A percentile compares a stretch with the other conserved stretches of the same genome.
phyloP scores from a whole-genome alignment of 148 eudicot species.

The Silene uniflora region DNA sequence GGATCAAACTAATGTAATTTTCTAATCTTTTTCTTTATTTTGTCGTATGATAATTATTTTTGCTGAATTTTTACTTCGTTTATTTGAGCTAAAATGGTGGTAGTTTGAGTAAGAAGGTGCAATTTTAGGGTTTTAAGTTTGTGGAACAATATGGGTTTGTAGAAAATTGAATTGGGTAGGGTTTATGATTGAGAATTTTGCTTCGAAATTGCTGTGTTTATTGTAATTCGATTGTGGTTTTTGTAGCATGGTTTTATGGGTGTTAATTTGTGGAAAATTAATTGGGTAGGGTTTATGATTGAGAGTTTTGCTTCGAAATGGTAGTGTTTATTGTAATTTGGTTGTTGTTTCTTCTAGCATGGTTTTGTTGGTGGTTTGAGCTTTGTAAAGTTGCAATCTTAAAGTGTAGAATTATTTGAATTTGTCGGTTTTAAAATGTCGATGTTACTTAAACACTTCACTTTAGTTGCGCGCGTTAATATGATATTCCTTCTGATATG shows the following conservation, averaged over 20 bases:
- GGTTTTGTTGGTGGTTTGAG: background rate
- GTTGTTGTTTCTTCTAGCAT: background rate
- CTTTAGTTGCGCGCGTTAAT: too few species aligned
- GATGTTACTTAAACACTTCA: too few species aligned
- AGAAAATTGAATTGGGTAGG: background rate
- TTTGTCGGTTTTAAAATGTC: background rate
- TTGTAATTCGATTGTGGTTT: background rate
- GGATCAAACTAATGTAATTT: slow-evolving; percentile 30
- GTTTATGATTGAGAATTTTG: slow-evolving; percentile 3
- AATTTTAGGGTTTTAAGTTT: background rate
- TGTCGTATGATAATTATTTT: background rate
- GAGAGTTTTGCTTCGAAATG: background rate
- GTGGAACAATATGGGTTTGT: background rate
- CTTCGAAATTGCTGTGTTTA: background rate
- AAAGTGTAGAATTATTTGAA: background rate
- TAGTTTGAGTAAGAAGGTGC: background rate
- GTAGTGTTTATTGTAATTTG: background rate
- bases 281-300: slow-evolving; percentile 2
- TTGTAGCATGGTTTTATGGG: background rate
- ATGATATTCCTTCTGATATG: background rate
- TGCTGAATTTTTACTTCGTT: background rate
- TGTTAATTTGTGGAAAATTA: background rate
- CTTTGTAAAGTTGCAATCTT: background rate
- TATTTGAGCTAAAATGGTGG: background rate
- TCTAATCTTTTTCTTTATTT: background rate